Evolutionary conservation across 345 rosid species (phyloP).

Genomic region (Viola odorata): DNA sequence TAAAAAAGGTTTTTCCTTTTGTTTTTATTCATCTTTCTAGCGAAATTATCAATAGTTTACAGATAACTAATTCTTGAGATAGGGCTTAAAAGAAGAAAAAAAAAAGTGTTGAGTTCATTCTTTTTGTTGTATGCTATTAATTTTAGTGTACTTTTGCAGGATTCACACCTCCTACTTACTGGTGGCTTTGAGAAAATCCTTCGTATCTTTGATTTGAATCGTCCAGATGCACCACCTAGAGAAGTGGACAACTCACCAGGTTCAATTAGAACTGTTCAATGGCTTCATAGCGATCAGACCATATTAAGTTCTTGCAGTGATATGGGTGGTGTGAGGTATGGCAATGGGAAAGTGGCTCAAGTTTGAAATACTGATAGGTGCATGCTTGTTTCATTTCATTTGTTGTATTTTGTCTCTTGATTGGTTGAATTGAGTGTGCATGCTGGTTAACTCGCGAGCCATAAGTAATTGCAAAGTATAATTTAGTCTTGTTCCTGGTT

Average conservation of each 20-base stretch:
- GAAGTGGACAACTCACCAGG: constrained; percentile 85
- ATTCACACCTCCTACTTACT: constrained; percentile 76
- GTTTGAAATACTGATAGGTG: no score
- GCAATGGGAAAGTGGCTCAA: no score
- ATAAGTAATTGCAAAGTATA: no score
- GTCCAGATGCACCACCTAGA: constrained; percentile 81
- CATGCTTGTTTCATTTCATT: not conserved
- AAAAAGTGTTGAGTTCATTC: no score
- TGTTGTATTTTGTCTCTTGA: constrained; percentile 1
- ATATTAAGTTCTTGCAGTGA: constrained; percentile 87
- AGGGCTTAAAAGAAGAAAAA: no score
- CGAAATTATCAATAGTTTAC: no score
- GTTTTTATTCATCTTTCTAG: no score
- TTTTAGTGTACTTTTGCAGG: constrained; percentile 34
- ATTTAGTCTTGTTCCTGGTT: no score
- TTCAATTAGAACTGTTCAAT: constrained; percentile 77
- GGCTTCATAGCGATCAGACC: constrained; percentile 98
- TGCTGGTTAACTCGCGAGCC: no score
- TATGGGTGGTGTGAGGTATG: constrained; percentile 84
- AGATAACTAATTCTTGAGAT: no score
- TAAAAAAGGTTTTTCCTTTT: no score
- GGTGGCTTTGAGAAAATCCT: constrained; percentile 92
- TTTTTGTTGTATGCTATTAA: no score
- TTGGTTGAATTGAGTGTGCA: not conserved
- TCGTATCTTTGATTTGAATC: constrained; percentile 81